Evolutionary conservation across 2,329 filamentous ascomycete species (phyloP).

Genomic region (Stenocarpella maydis): DNA sequence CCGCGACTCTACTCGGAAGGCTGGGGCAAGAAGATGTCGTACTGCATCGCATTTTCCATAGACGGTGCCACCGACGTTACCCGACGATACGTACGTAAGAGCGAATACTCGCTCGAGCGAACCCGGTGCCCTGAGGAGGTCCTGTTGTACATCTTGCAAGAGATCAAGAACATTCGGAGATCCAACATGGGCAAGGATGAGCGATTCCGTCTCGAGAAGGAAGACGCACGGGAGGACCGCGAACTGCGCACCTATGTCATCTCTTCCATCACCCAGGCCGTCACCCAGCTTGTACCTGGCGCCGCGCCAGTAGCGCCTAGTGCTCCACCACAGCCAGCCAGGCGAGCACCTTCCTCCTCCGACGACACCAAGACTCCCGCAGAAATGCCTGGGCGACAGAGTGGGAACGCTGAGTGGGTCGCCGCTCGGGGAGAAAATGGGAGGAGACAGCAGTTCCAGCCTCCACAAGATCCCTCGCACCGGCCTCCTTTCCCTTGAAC

Average conservation of each 20-base stretch:
- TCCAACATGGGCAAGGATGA: constrained; percentile 87
- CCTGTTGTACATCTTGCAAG: constrained; percentile 87
- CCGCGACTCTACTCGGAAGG: constrained; percentile 91
- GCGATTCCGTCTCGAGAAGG: constrained; percentile 81
- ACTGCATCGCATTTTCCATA: constrained; percentile 95
- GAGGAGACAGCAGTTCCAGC: constrained; percentile 38
- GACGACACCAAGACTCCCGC: constrained; percentile 69
- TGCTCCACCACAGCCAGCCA: constrained; percentile 42
- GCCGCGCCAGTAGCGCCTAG: constrained; percentile 36
- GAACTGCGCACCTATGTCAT: constrained; percentile 80
- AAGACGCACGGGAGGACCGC: constrained; percentile 78
- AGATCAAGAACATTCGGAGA: constrained; percentile 86
- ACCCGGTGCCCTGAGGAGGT: constrained; percentile 88
- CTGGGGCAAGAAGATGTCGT: constrained; percentile 96
- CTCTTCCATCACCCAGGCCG: constrained; percentile 75
- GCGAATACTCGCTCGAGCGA: constrained; percentile 76
- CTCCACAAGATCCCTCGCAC: constrained; percentile 38
- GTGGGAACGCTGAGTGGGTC: constrained; percentile 48
- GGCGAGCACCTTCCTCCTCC: constrained; percentile 38
- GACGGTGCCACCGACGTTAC: constrained; percentile 79
- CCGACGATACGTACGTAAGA: constrained; percentile 74
- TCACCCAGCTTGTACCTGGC: constrained; percentile 72
- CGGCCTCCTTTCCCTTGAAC: constrained; percentile 35
- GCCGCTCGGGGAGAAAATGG: constrained; percentile 48
- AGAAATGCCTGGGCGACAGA: constrained; percentile 60